These are phyloP conservation scores for Ophioceras dolichostomum DNA, from an alignment of 2,329 filamentous ascomycete species.

Conservation along the genomic window DNA sequence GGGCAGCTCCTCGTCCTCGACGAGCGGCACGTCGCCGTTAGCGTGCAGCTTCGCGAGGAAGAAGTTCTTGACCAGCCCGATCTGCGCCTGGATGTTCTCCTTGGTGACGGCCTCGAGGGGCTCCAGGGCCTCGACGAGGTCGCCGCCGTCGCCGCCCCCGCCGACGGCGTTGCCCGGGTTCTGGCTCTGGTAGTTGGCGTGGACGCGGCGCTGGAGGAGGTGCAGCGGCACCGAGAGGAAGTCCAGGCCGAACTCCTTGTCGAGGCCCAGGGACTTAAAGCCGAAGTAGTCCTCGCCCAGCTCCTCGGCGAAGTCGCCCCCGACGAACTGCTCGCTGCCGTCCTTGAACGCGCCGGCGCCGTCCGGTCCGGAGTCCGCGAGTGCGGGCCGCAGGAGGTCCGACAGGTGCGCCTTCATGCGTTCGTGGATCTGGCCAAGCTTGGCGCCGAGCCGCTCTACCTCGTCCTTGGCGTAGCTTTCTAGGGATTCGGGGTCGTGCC, in stretches of 20 bases:
- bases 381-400: constrained; percentile 84
- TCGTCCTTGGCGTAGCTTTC: constrained; percentile 89
- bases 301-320: constrained; percentile 88
- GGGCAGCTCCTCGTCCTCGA: constrained; percentile 92
- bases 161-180: constrained; percentile 47
- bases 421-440: constrained; percentile 77
- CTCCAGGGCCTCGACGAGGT: constrained; percentile 56
- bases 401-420: constrained; percentile 87
- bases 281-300: constrained; percentile 98
- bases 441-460: constrained; percentile 71
- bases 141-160: constrained; percentile 39
- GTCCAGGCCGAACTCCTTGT: constrained; percentile 79
- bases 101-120: constrained; percentile 66
- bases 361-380: constrained; percentile 69
- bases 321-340: constrained; percentile 91
- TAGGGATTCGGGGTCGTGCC: constrained; percentile 66
- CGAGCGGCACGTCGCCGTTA: constrained; percentile 67
- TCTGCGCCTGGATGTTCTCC: constrained; percentile 66
- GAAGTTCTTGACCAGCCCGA: constrained; percentile 83
- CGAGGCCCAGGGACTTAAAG: constrained; percentile 87
- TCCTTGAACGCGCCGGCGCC: constrained; percentile 90
- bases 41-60: constrained; percentile 82
- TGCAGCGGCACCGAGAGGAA: constrained; percentile 87
- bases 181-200: constrained; percentile 73
- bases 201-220: constrained; percentile 81